Conservation (phyloP, 495 filamentous ascomycete species). For the Polyplosphaeria fusca region DNA sequence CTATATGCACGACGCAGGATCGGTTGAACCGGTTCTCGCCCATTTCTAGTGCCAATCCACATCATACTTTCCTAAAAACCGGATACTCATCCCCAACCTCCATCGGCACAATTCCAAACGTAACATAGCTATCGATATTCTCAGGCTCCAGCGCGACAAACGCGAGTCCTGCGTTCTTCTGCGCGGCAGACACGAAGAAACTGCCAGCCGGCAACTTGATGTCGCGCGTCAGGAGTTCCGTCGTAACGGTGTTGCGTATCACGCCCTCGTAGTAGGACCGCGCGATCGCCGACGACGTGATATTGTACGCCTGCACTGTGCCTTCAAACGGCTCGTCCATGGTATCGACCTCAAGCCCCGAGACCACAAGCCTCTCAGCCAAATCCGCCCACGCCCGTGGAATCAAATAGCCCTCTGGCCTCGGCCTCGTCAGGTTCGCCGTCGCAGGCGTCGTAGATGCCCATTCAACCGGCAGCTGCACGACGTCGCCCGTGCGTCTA, state of each 20-base stretch:
- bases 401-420: conserved; percentile 39
- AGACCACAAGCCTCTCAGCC: conserved; percentile 31
- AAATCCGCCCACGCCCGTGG: conserved; percentile 38
- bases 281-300: conserved; percentile 31
- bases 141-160: conserved; percentile 28
- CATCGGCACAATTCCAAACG: conserved; percentile 38
- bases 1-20: no score
- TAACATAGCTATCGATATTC: conserved; percentile 41
- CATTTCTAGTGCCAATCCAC: no score
- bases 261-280: conserved; percentile 39
- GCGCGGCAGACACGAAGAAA: conserved; percentile 15
- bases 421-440: conserved; percentile 37
- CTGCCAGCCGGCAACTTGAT: conserved; percentile 32
- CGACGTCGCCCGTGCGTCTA: conserved; percentile 23
- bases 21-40: no score
- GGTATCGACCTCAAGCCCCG: conserved; percentile 36
- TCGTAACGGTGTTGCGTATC: conserved; percentile 38
- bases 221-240: conserved; percentile 16
- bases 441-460: conserved; percentile 38
- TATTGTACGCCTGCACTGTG: conserved; percentile 33
- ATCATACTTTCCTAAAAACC: conserved; percentile 31
- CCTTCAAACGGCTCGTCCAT: conserved; percentile 33
- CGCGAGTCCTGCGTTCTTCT: conserved; percentile 17
- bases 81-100: conserved; percentile 39
- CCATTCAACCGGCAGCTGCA: conserved; percentile 35